These are phyloP conservation scores for Cutaneotrichosporon dermatis DNA, from an alignment of 1,284 basidiomycete species.

Conservation along the genomic window DNA sequence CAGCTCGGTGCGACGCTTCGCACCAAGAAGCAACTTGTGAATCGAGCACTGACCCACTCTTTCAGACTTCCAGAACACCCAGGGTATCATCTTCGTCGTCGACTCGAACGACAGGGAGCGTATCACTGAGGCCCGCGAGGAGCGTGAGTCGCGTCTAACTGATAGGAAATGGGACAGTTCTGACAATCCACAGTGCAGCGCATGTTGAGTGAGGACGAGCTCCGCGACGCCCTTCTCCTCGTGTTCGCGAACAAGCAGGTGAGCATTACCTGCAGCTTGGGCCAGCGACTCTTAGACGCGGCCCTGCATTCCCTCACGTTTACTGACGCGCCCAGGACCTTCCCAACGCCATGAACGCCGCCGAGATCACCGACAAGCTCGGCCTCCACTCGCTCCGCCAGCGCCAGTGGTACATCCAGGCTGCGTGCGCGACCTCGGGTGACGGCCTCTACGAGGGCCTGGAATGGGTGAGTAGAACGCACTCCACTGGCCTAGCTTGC, in stretches of 20 bases:
- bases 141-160: conserved; percentile 49
- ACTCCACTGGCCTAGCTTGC: no score
- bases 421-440: conserved; percentile 97
- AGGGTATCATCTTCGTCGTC: conserved; percentile 99
- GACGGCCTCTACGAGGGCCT: conserved; percentile 99
- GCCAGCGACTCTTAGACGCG: no score
- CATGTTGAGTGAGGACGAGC: conserved; percentile 99
- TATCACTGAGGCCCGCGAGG: conserved; percentile 97
- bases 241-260: conserved; percentile 98
- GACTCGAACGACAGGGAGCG: conserved; percentile 99
- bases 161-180: no score
- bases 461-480: conserved; percentile 62
- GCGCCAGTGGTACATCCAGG: conserved; percentile 99
- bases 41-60: background rate
- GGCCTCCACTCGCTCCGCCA: conserved; percentile 95
- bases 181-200: conserved; percentile 61
- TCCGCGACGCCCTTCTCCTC: conserved; percentile 94
- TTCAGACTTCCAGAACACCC: conserved; percentile 99
- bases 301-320: background rate
- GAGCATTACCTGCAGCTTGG: background rate
- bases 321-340: conserved; percentile 59
- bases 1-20: background rate
- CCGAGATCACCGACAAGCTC: conserved; percentile 99
- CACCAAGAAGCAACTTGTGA: background rate
- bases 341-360: conserved; percentile 98